Percentiles rank a stretch among this genome's conserved stretches.
Conservation (phyloP, 495 filamentous ascomycete species). For the Monascus purpureus region DNA sequence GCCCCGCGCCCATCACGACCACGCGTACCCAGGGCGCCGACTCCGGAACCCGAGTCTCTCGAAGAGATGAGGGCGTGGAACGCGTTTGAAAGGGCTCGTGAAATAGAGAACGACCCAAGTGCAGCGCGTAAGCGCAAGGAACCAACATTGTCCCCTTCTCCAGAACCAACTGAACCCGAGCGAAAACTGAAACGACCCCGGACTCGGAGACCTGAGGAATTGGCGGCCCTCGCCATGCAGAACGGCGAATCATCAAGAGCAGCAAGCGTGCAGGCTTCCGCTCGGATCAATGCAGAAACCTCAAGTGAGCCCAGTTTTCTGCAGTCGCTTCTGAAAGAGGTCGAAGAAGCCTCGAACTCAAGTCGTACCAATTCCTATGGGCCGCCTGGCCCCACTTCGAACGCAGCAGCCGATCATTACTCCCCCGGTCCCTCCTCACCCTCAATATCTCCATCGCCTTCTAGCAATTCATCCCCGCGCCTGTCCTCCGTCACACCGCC, state of each 20-base stretch:
- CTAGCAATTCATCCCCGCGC: conserved; percentile 52
- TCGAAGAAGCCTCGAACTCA: conserved; percentile 52
- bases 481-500: conserved; percentile 63
- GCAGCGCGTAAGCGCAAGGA: conserved; percentile 62
- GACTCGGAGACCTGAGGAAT: conserved; percentile 42
- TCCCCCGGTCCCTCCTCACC: conserved; percentile 55
- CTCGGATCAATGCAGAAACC: conserved; percentile 19
- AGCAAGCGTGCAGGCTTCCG: conserved; percentile 14
- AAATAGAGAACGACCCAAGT: conserved; percentile 42
- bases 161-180: conserved; percentile 48
- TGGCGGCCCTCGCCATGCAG: conserved; percentile 27
- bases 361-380: conserved; percentile 36
- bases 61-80: conserved; percentile 84
- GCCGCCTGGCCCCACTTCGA: conserved; percentile 32
- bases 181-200: conserved; percentile 76
- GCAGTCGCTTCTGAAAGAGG: conserved; percentile 71
- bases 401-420: conserved; percentile 25
- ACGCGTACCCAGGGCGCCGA: conserved; percentile 29
- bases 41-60: conserved; percentile 49
- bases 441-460: conserved; percentile 54
- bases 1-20: conserved; percentile 29
- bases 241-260: conserved; percentile 33
- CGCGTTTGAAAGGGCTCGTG: conserved; percentile 69
- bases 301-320: conserved; percentile 51
- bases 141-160: conserved; percentile 54